Base-by-base conservation (phyloP, 2,329 filamentous ascomycete genomes). In the Rhinocladiella similis region DNA sequence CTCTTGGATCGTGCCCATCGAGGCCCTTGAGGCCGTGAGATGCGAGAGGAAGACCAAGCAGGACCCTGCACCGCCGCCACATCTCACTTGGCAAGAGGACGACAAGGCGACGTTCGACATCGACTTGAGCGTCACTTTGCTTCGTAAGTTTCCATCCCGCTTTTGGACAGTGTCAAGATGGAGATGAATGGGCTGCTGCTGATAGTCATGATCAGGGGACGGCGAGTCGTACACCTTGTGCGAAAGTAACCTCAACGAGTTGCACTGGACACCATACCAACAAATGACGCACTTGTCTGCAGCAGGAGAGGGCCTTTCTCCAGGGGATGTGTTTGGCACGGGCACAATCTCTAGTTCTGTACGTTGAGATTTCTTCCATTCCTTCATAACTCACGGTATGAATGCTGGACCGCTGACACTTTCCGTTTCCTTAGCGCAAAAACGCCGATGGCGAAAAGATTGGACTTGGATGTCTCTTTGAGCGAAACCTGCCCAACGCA, bases 1-100 rank as follows among this genome's bases (percentile, higher is more conserved):
- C 0, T 81, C 83, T 0, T 87, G 83, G 83, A 71, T 86, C 20
- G 68, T 85, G 2, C 83, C 83, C 0, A 72, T 81, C 0, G 82
- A 85, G 43, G 83, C 84, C 0, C 63, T 86, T 27, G 70, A 53
- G 16, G 3, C 39, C 6, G 53, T 42, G 18, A 18, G 29, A 3
- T 60, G 53, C 29, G 16, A 14, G 22, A 45, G 42, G 13, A 48
- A 56, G 33, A 38, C 47, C 10, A 33, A 35, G 14, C 52, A 54
- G 25, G 27, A 43, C 10, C 59, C 59, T 19, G 3, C 52, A 10
- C 56, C 59, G 20, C 36, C 54, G 20, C 48, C 41, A n/a, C 56
- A 59, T 39, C 39, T 61, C 18, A 53, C 18, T 12, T 52, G 47
- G 48, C 13, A 43, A 14, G 54, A 53, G 6, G 53, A 49, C 12